Evolutionary conservation across 257 asterid genomes (phyloP).

Genomic region (Scutellaria baicalensis): DNA sequence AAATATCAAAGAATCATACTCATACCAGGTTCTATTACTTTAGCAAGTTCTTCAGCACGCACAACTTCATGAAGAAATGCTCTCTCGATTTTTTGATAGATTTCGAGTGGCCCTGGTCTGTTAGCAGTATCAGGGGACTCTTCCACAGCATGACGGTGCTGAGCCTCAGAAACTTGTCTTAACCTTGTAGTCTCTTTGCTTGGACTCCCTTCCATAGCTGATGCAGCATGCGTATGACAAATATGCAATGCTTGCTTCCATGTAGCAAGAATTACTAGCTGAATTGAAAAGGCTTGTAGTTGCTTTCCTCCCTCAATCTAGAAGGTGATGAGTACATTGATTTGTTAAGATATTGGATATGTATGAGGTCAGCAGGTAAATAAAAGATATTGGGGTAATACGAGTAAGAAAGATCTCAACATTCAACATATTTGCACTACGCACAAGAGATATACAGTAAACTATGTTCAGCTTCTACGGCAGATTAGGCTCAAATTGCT

Average conservation of each 20-base stretch:
- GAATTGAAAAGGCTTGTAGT: conserved; percentile 79
- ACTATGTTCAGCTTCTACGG: background rate
- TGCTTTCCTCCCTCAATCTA: conserved; percentile 58
- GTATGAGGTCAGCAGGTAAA: background rate
- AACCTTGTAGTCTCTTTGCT: conserved; percentile 33
- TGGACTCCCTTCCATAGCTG: conserved; percentile 65
- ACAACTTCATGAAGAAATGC: conserved; percentile 76
- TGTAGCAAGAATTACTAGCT: conserved; percentile 81
- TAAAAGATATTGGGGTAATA: background rate
- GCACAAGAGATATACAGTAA: background rate
- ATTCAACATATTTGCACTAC: background rate
- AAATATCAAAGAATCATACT: background rate
- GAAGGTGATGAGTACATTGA: conserved; percentile 8
- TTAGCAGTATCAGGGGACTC: conserved; percentile 25
- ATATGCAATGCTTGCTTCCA: conserved; percentile 89
- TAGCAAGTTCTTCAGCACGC: conserved; percentile 77
- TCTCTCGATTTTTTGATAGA: conserved; percentile 54
- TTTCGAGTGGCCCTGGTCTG: conserved; percentile 29
- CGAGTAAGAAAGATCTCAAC: background rate
- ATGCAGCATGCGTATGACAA: conserved; percentile 75
- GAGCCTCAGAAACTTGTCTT: conserved; percentile 32
- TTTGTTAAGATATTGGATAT: conserved; percentile 1
- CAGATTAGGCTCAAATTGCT: background rate
- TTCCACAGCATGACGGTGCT: conserved; percentile 21
- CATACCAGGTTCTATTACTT: conserved; percentile 65